Conservation (phyloP, 176 grass and related monocot genomes). For the Luzula sylvatica region DNA sequence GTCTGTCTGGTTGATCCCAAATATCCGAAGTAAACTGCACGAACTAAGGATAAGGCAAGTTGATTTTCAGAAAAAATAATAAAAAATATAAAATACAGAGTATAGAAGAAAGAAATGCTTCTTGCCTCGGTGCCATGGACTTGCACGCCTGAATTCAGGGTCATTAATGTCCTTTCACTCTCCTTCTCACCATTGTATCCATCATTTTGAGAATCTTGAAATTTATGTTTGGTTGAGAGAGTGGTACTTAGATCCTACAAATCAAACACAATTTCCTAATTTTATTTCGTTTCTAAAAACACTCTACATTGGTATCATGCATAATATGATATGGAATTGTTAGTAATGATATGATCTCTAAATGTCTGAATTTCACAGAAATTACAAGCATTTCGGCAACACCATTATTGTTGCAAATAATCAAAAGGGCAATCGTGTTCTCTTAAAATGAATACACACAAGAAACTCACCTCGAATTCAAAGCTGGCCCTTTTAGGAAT, state of each 20-base stretch:
- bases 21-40: constrained; percentile 31
- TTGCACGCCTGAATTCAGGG: constrained; percentile 47
- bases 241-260: constrained; percentile 52
- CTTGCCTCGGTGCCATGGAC: constrained; percentile 50
- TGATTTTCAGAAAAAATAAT: constrained; percentile 13
- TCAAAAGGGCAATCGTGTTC: too few relatives aligned
- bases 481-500: constrained; percentile 38
- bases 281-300: constrained; percentile 12
- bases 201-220: constrained; percentile 25
- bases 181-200: constrained; percentile 37
- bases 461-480: constrained; percentile 3
- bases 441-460: too few relatives aligned
- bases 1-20: constrained; percentile 60
- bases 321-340: too few relatives aligned
- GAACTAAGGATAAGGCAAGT: constrained; percentile 30
- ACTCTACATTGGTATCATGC: too few relatives aligned
- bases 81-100: constrained; percentile 11
- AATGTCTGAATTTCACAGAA: too few relatives aligned
- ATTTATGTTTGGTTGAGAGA: constrained; percentile 35
- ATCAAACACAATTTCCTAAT: constrained; percentile 17
- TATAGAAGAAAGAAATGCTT: constrained; percentile 23
- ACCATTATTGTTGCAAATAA: too few relatives aligned
- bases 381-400: too few relatives aligned
- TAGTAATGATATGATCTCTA: too few relatives aligned
- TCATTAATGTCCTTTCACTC: constrained; percentile 57